phyloP scores from a whole-genome alignment of 768 basidiomycete species.

The Lyophyllum atratum region DNA sequence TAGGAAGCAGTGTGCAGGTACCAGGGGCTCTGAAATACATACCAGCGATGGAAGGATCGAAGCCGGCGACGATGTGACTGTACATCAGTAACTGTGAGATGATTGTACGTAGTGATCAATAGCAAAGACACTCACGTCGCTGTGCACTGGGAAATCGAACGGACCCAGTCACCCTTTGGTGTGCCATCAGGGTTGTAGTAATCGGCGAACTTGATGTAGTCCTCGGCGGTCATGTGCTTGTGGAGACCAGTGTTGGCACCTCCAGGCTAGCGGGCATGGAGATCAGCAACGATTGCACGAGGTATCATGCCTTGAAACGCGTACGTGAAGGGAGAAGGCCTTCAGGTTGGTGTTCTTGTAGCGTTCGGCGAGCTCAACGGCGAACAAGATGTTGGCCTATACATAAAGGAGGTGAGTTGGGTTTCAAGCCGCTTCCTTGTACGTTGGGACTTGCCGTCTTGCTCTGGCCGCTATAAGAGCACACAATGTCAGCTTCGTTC shows the following conservation, averaged over 20 bases:
- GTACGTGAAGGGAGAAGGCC: constrained; percentile 9
- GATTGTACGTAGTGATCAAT: not conserved
- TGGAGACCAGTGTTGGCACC: constrained; percentile 5
- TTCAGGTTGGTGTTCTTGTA: constrained; percentile 10
- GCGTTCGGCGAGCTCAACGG: constrained; percentile 7
- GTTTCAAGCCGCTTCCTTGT: not conserved
- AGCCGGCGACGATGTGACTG: constrained; percentile 9
- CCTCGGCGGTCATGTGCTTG: constrained; percentile 12
- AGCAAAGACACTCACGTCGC: constrained; percentile 1
- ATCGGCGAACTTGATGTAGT: constrained; percentile 10
- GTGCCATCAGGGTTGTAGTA: constrained; percentile 10
- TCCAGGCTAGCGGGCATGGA: not conserved
- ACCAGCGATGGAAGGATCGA: constrained; percentile 7
- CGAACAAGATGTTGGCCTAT: constrained; percentile 9
- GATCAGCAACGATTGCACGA: not conserved
- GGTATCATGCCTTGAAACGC: not conserved
- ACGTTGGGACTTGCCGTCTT: constrained; percentile 4
- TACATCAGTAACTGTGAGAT: not conserved
- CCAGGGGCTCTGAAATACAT: not conserved
- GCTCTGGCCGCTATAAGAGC: constrained; percentile 11
- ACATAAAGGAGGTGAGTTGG: not conserved
- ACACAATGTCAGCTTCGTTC: not conserved
- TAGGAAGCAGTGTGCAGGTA: not conserved
- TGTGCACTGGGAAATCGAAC: constrained; percentile 1
- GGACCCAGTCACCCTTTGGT: constrained; percentile 7